Conservation (phyloP, 345 rosid species). For the Leavenworthia alabamica region DNA sequence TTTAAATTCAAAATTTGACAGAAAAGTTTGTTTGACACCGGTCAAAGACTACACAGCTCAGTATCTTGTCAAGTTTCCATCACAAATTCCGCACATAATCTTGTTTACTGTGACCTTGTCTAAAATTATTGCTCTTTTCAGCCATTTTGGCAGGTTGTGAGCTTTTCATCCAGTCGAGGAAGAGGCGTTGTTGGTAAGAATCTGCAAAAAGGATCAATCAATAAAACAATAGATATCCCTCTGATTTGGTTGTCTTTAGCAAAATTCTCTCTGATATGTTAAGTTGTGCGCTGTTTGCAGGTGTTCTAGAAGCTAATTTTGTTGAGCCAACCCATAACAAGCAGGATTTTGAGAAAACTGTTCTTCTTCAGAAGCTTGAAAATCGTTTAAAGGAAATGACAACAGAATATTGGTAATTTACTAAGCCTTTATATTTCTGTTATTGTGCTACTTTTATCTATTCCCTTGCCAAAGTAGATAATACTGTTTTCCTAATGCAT, state of each 20-base stretch:
- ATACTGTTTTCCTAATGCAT: constrained; percentile 10
- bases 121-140: constrained; percentile 30
- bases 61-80: constrained; percentile 2
- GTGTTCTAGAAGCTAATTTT: constrained; percentile 88
- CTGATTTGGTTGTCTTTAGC: neutral
- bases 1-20: neutral
- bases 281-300: constrained; percentile 34
- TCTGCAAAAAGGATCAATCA: constrained; percentile 13
- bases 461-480: neutral
- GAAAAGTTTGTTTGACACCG: neutral
- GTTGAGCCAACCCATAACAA: constrained; percentile 92
- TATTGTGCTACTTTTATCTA: neutral
- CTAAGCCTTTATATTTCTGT: constrained; percentile 1
- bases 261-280: constrained; percentile 1
- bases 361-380: constrained; percentile 93
- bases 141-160: constrained; percentile 89
- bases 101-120: constrained; percentile 3
- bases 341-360: constrained; percentile 95
- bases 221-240: neutral
- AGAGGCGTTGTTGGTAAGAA: constrained; percentile 94
- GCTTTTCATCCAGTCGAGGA: constrained; percentile 42
- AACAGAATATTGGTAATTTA: constrained; percentile 70
- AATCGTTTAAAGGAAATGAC: constrained; percentile 89
- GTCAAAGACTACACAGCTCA: neutral
- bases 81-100: neutral